phyloP scores from a whole-genome alignment of 176 grass and related monocot species.

The Neostapfia colusana region DNA sequence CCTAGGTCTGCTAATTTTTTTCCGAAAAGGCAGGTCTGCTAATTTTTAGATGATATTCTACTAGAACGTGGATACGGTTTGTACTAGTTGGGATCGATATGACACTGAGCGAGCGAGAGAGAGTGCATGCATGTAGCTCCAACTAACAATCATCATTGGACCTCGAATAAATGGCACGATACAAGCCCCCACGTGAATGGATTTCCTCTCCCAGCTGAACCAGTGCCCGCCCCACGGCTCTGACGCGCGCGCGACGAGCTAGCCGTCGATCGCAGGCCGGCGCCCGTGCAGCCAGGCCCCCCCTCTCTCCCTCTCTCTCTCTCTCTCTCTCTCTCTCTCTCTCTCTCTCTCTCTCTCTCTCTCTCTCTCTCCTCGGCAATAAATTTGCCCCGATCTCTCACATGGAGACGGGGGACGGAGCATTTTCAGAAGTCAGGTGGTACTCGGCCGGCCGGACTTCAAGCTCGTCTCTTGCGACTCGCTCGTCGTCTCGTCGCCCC shows the following conservation, averaged over 20 bases:
- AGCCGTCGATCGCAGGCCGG: neutral
- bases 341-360: too few species aligned
- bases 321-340: too few species aligned
- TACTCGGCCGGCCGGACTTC: slow-evolving; percentile 17
- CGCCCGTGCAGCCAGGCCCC: neutral
- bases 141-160: slow-evolving; percentile 27
- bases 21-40: too few species aligned
- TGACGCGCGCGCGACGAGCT: slow-evolving; percentile 10
- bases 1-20: too few species aligned
- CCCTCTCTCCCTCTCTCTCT: too few species aligned
- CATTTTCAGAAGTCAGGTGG: slow-evolving; percentile 24
- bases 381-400: slow-evolving; percentile 27
- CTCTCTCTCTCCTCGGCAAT: slow-evolving; percentile 32
- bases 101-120: neutral
- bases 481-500: neutral
- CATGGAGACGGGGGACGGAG: slow-evolving; percentile 29
- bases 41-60: too few species aligned
- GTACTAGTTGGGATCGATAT: too few species aligned
- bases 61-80: too few species aligned
- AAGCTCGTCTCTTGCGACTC: slow-evolving; percentile 12
- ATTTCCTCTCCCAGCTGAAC: neutral
- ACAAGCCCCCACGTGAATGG: neutral
- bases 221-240: neutral
- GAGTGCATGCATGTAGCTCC: neutral
- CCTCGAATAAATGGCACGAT: slow-evolving; percentile 14